A percentile compares a stretch with the other conserved stretches of the same genome.
phyloP scores from a whole-genome alignment of 2,329 filamentous ascomycete genomes.

The Neofusicoccum umdonicola region DNA sequence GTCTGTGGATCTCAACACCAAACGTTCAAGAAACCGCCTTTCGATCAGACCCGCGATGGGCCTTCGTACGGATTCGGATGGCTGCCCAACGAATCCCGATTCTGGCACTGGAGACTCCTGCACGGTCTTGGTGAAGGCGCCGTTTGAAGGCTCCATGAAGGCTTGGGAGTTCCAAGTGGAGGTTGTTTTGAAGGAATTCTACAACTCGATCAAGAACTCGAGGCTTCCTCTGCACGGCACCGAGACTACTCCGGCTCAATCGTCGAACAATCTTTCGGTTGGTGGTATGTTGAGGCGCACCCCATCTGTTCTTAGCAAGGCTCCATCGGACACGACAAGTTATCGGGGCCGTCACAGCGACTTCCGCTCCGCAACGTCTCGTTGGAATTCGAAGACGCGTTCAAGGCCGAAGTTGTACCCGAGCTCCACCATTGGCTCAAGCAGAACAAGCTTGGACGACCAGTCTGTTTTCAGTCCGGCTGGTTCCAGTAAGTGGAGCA shows the following conservation, averaged over 20 bases:
- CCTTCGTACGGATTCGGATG: slow-evolving; percentile 35
- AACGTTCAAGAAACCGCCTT: slow-evolving; percentile 26
- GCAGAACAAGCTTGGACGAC: slow-evolving; percentile 91
- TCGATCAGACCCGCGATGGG: slow-evolving; percentile 15
- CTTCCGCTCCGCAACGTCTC: slow-evolving; percentile 59
- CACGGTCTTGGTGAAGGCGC: slow-evolving; percentile 73
- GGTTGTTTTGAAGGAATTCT: slow-evolving; percentile 86
- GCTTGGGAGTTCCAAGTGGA: slow-evolving; percentile 90
- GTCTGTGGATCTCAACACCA: slow-evolving; percentile 21
- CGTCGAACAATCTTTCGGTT: slow-evolving; percentile 62
- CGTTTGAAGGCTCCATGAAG: slow-evolving; percentile 71
- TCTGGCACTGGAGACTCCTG: slow-evolving; percentile 53
- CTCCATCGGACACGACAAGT: slow-evolving; percentile 76
- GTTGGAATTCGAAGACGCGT: slow-evolving; percentile 83
- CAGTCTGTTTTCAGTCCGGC: slow-evolving; percentile 90
- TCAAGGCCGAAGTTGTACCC: slow-evolving; percentile 75
- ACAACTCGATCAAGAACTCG: slow-evolving; percentile 81
- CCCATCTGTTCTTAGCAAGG: slow-evolving; percentile 89
- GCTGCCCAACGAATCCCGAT: slow-evolving; percentile 31
- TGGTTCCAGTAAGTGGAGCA: slow-evolving; percentile 91
- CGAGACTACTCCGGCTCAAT: slow-evolving; percentile 45
- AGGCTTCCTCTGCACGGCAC: slow-evolving; percentile 83
- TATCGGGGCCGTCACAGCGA: slow-evolving; percentile 73
- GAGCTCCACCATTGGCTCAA: slow-evolving; percentile 80
- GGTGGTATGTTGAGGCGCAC: slow-evolving; percentile 73